Evolutionary conservation across 306 rosid genomes (phyloP).

Genomic region (Lathyrus sativus): DNA sequence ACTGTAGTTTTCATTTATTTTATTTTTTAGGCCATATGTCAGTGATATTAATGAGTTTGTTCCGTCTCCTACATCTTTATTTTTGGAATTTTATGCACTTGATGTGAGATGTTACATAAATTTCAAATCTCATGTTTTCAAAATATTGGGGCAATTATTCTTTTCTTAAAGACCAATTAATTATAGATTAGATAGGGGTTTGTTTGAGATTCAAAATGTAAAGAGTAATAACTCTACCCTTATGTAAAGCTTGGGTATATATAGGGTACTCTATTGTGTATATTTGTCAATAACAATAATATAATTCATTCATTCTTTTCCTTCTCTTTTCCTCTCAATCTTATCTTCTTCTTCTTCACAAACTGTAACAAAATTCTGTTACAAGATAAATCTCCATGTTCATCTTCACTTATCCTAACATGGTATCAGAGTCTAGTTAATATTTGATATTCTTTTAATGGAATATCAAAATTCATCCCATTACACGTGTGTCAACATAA

Average conservation of each 20-base stretch:
- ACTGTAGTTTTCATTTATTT: background rate
- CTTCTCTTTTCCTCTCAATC: too few species aligned
- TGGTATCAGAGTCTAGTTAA: too few species aligned
- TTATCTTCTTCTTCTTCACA: too few species aligned
- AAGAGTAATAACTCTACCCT: too few species aligned
- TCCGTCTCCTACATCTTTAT: background rate
- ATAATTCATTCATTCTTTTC: too few species aligned
- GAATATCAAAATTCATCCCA: background rate
- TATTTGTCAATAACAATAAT: too few species aligned
- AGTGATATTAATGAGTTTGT: background rate
- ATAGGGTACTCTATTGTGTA: too few species aligned
- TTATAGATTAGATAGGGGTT: background rate
- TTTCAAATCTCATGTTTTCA: background rate
- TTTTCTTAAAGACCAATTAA: background rate
- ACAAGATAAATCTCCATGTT: too few species aligned
- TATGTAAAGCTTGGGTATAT: too few species aligned
- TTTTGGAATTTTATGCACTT: background rate
- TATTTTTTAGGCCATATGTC: background rate
- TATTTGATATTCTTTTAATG: background rate
- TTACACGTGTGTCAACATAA: background rate
- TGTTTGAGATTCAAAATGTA: too few species aligned
- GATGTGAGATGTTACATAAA: conserved; percentile 1
- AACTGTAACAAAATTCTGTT: too few species aligned
- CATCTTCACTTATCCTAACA: too few species aligned
- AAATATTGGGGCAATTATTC: background rate